phyloP scores from a whole-genome alignment of 2,329 filamentous ascomycete species.

The Knufia petricola region DNA sequence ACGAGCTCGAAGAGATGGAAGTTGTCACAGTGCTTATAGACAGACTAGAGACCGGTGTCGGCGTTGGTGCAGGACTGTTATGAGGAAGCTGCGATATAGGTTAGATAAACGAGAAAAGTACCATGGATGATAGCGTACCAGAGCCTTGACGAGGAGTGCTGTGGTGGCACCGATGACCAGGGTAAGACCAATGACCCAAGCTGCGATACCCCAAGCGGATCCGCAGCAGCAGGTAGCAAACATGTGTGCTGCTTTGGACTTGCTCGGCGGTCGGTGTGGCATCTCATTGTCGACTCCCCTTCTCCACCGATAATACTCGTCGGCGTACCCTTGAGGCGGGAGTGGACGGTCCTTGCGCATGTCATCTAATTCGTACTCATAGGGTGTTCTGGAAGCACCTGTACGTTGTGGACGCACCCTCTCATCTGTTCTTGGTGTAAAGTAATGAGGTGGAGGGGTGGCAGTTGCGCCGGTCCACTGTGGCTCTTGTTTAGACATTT shows the following conservation, averaged over 20 bases:
- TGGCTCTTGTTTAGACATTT: background rate
- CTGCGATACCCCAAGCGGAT: slow-evolving; percentile 2
- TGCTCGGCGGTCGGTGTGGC: background rate
- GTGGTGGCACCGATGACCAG: slow-evolving; percentile 1
- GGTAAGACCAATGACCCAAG: slow-evolving; percentile 6
- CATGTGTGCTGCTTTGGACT: background rate
- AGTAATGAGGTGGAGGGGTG: background rate
- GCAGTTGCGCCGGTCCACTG: background rate
- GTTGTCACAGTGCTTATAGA: background rate
- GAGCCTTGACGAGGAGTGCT: background rate
- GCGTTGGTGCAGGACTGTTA: background rate
- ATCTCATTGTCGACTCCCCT: slow-evolving; percentile 6
- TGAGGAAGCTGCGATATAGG: no score
- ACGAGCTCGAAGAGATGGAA: background rate
- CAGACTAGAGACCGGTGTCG: background rate
- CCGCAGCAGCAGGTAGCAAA: slow-evolving; percentile 10
- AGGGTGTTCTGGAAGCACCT: background rate
- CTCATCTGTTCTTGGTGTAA: background rate
- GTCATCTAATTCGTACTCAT: slow-evolving; percentile 6
- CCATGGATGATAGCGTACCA: background rate
- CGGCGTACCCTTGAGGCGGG: background rate
- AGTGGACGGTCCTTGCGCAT: background rate
- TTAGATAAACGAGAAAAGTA: no score
- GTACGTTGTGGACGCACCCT: background rate
- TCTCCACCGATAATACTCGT: slow-evolving; percentile 4